Conservation (phyloP, 768 basidiomycete genomes). For the Scleroderma bovista region DNA sequence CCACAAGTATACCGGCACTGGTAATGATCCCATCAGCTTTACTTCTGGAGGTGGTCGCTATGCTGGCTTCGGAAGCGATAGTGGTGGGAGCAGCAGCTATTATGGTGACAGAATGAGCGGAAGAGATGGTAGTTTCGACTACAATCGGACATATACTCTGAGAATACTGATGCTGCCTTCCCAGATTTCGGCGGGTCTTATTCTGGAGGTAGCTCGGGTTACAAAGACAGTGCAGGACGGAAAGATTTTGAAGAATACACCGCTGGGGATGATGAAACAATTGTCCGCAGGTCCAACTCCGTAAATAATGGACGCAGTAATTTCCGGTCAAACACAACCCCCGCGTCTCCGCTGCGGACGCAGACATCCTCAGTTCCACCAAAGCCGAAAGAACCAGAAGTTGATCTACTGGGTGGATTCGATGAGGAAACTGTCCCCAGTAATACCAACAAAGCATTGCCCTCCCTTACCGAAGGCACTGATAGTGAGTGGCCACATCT, state of each 20-base stretch:
- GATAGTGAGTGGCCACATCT: slow-evolving; percentile 16
- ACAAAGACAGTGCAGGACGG: slow-evolving; percentile 52
- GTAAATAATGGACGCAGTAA: slow-evolving; percentile 22
- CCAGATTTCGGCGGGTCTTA: slow-evolving; percentile 33
- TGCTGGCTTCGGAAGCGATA: slow-evolving; percentile 68
- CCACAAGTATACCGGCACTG: slow-evolving; percentile 83
- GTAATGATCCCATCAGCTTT: slow-evolving; percentile 76
- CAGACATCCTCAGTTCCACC: slow-evolving; percentile 25
- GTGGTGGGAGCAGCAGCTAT: slow-evolving; percentile 31
- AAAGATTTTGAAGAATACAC: slow-evolving; percentile 89
- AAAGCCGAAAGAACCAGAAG: slow-evolving; percentile 44
- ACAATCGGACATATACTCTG: slow-evolving; percentile 1
- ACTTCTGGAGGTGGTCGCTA: slow-evolving; percentile 51
- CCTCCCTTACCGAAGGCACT: slow-evolving; percentile 18
- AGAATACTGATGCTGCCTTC: slow-evolving; percentile 12
- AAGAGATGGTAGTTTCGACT: slow-evolving; percentile 32
- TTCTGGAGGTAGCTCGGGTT: slow-evolving; percentile 42
- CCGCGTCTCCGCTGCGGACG: slow-evolving; percentile 36
- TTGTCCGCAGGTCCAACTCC: slow-evolving; percentile 35
- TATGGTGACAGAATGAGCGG: slow-evolving; percentile 40
- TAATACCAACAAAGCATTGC: slow-evolving; percentile 27
- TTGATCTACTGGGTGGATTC: slow-evolving; percentile 76
- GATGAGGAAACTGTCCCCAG: slow-evolving; percentile 48
- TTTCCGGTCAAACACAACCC: slow-evolving; percentile 28
- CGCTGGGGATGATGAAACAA: slow-evolving; percentile 86